A percentile compares a stretch with the other conserved stretches of the same genome.
Conservation (phyloP, 495 filamentous ascomycete genomes). For the Aspergillus affinis region DNA sequence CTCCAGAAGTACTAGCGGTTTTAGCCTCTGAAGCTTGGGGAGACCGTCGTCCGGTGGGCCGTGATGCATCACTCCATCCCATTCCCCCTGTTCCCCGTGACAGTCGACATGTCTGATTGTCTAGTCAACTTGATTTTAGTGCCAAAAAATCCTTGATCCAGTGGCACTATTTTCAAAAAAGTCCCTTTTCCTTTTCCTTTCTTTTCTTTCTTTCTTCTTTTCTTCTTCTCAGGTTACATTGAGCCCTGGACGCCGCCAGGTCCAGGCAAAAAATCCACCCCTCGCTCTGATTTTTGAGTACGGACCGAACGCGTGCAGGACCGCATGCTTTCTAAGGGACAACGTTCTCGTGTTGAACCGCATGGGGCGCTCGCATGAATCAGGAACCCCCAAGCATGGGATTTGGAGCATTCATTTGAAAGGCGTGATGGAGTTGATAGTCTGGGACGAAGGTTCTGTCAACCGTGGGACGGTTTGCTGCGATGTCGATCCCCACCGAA, state of each 20-base stretch:
- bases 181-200: too few relatives aligned
- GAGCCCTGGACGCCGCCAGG: too few relatives aligned
- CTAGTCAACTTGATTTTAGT: too few relatives aligned
- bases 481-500: slow-evolving; percentile 31
- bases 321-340: not conserved
- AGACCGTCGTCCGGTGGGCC: slow-evolving; percentile 6
- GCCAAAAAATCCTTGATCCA: not conserved
- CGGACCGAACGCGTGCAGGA: not conserved
- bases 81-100: slow-evolving; percentile 7
- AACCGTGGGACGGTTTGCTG: slow-evolving; percentile 28
- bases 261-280: too few relatives aligned
- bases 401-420: not conserved
- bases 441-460: slow-evolving; percentile 21
- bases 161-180: too few relatives aligned
- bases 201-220: not conserved
- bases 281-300: not conserved
- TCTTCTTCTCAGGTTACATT: not conserved
- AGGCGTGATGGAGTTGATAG: not conserved
- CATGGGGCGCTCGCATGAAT: too few relatives aligned
- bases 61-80: slow-evolving; percentile 10
- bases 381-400: not conserved
- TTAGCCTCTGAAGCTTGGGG: not conserved
- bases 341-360: not conserved
- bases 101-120: slow-evolving; percentile 19
- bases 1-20: not conserved